These are phyloP conservation scores for Setaria italica DNA, from an alignment of 202 grass and related monocot genomes.

Conservation along the genomic window DNA sequence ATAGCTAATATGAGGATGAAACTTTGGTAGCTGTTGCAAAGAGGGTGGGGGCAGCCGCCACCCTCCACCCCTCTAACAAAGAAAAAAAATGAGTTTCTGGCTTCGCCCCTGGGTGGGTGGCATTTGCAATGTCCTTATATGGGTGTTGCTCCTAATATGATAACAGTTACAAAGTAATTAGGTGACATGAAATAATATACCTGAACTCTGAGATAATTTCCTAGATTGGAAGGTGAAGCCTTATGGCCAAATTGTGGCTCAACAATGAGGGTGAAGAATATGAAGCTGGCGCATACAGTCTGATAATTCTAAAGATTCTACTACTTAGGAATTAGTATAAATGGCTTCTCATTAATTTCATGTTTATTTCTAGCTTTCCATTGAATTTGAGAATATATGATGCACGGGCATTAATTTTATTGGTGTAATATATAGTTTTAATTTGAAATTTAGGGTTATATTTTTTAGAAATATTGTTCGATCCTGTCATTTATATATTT, in stretches of 20 bases:
- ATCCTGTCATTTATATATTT: constrained; percentile 29
- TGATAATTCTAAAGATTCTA: constrained; percentile 19
- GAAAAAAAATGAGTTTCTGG: too few relatives aligned
- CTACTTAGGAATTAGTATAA: constrained; percentile 13
- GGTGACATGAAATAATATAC: not conserved
- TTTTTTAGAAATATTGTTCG: constrained; percentile 4
- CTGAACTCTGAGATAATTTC: not conserved
- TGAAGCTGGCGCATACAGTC: not conserved
- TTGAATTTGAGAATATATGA: constrained; percentile 21
- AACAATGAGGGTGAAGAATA: constrained; percentile 3
- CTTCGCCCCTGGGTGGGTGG: not conserved
- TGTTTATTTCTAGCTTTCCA: constrained; percentile 12
- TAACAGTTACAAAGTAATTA: not conserved
- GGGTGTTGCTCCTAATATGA: not conserved
- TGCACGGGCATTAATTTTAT: not conserved
- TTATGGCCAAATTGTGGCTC: not conserved
- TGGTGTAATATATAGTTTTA: constrained; percentile 24
- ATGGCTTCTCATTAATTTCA: not conserved
- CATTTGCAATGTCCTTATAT: not conserved
- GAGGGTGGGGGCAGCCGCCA: not conserved
- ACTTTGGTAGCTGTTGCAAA: not conserved
- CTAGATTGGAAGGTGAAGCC: not conserved
- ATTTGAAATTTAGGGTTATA: constrained; percentile 2
- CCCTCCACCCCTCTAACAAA: too few relatives aligned
- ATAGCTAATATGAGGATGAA: not conserved